Conservation (phyloP, 2,329 filamentous ascomycete species). For the Orbilia javanica region DNA sequence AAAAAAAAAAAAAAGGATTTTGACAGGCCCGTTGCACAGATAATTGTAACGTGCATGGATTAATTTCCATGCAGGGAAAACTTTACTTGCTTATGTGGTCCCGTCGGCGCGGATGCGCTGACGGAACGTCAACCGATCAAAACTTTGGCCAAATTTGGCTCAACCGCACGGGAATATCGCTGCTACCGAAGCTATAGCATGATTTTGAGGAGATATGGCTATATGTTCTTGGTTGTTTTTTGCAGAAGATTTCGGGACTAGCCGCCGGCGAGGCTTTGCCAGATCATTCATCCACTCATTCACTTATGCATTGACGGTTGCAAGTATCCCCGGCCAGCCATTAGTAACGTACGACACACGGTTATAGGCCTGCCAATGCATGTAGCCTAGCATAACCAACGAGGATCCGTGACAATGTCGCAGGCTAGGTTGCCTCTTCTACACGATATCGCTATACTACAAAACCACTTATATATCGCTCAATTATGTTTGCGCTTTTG, state of each 20-base stretch:
- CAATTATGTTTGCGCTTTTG: neutral
- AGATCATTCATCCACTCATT: neutral
- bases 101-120: constrained; percentile 6
- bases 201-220: constrained; percentile 5
- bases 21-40: constrained; percentile 37
- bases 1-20: neutral
- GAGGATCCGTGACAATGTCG: neutral
- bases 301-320: neutral
- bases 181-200: constrained; percentile 5
- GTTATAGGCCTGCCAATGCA: neutral
- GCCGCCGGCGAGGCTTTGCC: constrained; percentile 2
- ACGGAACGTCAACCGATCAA: constrained; percentile 3
- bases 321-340: neutral
- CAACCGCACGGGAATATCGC: neutral
- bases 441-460: too few species aligned
- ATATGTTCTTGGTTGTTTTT: neutral
- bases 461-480: neutral
- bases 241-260: neutral
- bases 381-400: neutral
- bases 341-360: neutral
- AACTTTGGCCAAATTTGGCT: neutral
- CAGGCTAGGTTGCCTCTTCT: too few species aligned
- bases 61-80: neutral
- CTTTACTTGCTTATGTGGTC: constrained; percentile 3
- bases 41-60: constrained; percentile 11